A percentile compares a stretch with the other conserved stretches of the same genome.
These are phyloP conservation scores for Penicillium salamii DNA, from an alignment of 495 filamentous ascomycete genomes.

Conservation along the genomic window DNA sequence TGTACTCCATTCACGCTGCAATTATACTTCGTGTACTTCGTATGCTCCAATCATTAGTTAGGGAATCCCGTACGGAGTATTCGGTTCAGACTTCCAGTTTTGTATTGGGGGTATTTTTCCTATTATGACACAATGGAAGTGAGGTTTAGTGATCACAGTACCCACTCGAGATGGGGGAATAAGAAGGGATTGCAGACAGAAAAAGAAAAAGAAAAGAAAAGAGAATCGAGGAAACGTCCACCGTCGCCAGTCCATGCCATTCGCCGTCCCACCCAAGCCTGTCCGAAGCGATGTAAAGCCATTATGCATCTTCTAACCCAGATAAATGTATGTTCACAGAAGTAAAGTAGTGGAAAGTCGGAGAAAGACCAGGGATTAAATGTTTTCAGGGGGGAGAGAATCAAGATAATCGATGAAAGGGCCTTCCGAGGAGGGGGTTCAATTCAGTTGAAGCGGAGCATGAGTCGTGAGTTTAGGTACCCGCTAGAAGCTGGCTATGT, in stretches of 20 bases:
- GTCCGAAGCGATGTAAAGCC: conserved; percentile 33
- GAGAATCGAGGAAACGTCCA: conserved; percentile 23
- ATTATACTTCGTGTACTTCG: too few relatives aligned
- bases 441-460: conserved; percentile 6
- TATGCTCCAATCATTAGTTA: too few relatives aligned
- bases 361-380: neutral
- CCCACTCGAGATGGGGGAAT: conserved; percentile 1
- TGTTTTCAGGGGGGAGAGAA: conserved; percentile 4
- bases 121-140: conserved; percentile 9
- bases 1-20: too few relatives aligned
- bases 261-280: conserved; percentile 26
- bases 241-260: conserved; percentile 28
- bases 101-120: neutral
- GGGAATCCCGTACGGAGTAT: too few relatives aligned
- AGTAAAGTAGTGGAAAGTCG: conserved; percentile 7
- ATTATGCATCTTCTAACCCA: conserved; percentile 38
- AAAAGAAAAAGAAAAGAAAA: conserved; percentile 12
- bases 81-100: too few relatives aligned
- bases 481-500: conserved; percentile 10
- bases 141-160: conserved; percentile 7
- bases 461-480: conserved; percentile 8
- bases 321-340: conserved; percentile 29
- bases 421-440: conserved; percentile 3
- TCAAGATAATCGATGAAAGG: neutral
- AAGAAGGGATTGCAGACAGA: conserved; percentile 11